Percentiles rank a stretch among this genome's conserved stretches.
phyloP scores from a whole-genome alignment of 345 rosid species.

The Euphorbia lathyris region DNA sequence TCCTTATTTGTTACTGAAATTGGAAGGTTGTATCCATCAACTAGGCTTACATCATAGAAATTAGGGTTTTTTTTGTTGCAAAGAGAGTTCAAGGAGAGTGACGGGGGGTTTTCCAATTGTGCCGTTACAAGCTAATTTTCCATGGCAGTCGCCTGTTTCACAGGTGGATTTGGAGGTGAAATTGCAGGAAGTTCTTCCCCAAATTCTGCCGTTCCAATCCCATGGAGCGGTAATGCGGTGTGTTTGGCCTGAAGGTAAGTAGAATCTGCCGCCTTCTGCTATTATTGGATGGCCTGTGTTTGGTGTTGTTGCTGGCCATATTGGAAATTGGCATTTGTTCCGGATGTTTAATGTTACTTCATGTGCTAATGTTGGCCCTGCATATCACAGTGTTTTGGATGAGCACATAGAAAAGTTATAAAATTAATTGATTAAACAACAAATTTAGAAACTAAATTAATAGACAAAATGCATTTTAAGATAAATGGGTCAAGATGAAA shows the following conservation, averaged over 20 bases:
- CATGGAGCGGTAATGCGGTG: slow-evolving; percentile 44
- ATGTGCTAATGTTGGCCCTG: slow-evolving; percentile 35
- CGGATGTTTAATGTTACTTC: slow-evolving; percentile 55
- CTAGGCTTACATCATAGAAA: slow-evolving; percentile 75
- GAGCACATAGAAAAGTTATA: too few relatives aligned
- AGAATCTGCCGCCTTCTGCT: slow-evolving; percentile 71
- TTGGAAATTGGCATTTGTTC: slow-evolving; percentile 74
- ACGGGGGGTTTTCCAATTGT: slow-evolving; percentile 74
- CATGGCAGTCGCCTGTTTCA: slow-evolving; percentile 83
- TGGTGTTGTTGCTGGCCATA: slow-evolving; percentile 87
- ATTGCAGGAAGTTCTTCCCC: slow-evolving; percentile 78
- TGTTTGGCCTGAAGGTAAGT: slow-evolving; percentile 46
- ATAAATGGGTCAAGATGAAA: too few relatives aligned
- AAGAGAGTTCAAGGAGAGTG: slow-evolving; percentile 54
- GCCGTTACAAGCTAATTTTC: slow-evolving; percentile 60
- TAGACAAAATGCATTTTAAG: too few relatives aligned
- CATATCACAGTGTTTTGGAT: too few relatives aligned
- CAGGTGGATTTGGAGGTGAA: slow-evolving; percentile 49
- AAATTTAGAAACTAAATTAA: too few relatives aligned
- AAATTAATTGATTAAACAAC: too few relatives aligned
- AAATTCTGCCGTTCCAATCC: slow-evolving; percentile 74
- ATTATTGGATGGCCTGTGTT: slow-evolving; percentile 67
- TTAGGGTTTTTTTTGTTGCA: slow-evolving; percentile 46
- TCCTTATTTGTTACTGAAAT: slow-evolving; percentile 40
- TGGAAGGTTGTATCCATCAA: slow-evolving; percentile 80